A percentile compares a stretch with the other conserved stretches of the same genome.
These are phyloP conservation scores for Chamaecyparis obtusa DNA, from an alignment of 75 land plant species.

Conservation along the genomic window DNA sequence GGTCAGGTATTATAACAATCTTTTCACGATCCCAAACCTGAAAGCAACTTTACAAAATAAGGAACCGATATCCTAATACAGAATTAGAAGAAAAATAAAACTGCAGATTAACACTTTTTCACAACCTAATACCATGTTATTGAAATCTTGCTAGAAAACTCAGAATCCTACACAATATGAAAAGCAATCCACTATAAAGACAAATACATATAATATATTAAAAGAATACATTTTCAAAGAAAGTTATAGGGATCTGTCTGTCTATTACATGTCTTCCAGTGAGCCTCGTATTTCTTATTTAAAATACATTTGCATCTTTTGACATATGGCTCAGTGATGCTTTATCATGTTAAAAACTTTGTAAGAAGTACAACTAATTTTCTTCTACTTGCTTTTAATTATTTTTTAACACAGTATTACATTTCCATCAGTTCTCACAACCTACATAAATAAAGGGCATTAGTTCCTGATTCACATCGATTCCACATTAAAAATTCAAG, in stretches of 20 bases:
- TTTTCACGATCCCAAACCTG: conserved; percentile 99
- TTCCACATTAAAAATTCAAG: not conserved
- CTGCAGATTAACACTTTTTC: not conserved
- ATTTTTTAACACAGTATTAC: not conserved
- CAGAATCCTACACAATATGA: not conserved
- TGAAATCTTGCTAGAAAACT: not conserved
- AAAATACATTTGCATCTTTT: not conserved
- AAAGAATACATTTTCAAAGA: not conserved
- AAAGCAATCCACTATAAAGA: not conserved
- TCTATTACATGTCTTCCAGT: not conserved
- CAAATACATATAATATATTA: not conserved
- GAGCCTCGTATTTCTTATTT: not conserved
- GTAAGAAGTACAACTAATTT: not conserved
- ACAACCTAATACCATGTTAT: not conserved
- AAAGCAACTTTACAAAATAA: not conserved
- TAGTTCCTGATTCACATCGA: not conserved
- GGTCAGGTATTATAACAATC: conserved; percentile 92
- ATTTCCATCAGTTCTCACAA: not conserved
- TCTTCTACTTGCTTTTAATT: not conserved
- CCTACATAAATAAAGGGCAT: not conserved
- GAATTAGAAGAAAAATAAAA: not conserved
- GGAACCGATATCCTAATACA: not conserved
- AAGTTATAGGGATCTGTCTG: not conserved
- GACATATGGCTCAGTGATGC: not conserved
- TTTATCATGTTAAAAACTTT: not conserved